Base-by-base conservation (phyloP, 805 yeast species). In the Kodamaea kaohsiungensis region DNA sequence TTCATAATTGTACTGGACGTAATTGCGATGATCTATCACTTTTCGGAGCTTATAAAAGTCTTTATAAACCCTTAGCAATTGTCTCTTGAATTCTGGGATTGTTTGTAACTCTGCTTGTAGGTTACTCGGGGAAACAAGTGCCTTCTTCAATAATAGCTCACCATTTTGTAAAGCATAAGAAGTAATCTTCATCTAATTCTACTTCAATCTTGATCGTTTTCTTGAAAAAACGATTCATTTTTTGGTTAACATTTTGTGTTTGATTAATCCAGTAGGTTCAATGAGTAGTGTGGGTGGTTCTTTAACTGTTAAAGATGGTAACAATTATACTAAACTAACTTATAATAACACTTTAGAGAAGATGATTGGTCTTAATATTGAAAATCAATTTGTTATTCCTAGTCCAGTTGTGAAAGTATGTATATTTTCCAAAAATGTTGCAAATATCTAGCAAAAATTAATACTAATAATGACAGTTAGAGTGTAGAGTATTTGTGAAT, bases 1-100 rank as follows among this genome's bases (percentile, higher is more conserved):
- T n/a, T 40, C 43, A 25, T 52, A 52, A 9, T 30, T 30, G 35
- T 30, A 9, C 8, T 30, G 35, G 3, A 30, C 8, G 35, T 38
- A 15, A 7, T 15, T 30, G 27, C 46, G 49, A 16, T 19, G 46
- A 19, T 62, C 63, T 3, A 68, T 56, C 43, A 69, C 46, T 30
- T 65, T 56, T 15, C 79, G 64, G 17, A 75, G 61, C 33, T 64
- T 61, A 56, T 59, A 74, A 43, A 75, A 67, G 46, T 61, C 65
- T 55, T 68, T 73, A 56, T 76, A 76, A 1, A 64, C 53, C 7
- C 59, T 40, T 6, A 64, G 52, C n/a, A 61, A 54, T 51, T 60
- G 58, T 15, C 53, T 43, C 43, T 46, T 54, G 46, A 54, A 57
- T 12, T 2, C 13, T 16, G 49, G 12, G 3, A 22, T 42, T 13